A percentile compares a stretch with the other conserved stretches of the same genome.
Conservation (phyloP, 2,329 filamentous ascomycete species). For the Acephala macrosclerotiorum region DNA sequence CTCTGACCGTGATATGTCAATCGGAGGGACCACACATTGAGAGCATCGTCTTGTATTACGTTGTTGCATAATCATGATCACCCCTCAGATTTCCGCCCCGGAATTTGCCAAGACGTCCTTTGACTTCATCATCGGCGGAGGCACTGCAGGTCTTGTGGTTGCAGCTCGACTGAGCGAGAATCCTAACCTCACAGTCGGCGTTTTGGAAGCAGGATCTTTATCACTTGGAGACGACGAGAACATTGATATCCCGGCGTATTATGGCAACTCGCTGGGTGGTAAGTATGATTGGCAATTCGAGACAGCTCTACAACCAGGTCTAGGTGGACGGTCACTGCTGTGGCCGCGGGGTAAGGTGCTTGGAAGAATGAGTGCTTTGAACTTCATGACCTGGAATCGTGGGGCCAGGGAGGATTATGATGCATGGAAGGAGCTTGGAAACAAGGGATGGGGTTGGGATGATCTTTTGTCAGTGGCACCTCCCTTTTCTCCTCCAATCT, state of each 20-base stretch:
- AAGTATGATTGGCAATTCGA: conserved; percentile 29
- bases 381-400: conserved; percentile 41
- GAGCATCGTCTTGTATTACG: too few species aligned
- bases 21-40: too few species aligned
- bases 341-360: conserved; percentile 45
- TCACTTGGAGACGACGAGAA: conserved; percentile 1
- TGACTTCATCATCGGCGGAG: conserved; percentile 20
- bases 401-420: conserved; percentile 44
- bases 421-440: conserved; percentile 46
- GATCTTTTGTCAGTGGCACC: conserved; percentile 48
- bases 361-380: conserved; percentile 47
- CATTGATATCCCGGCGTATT: conserved; percentile 31
- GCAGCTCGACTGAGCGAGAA: conserved; percentile 27
- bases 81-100: not conserved
- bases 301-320: conserved; percentile 17
- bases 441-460: conserved; percentile 43
- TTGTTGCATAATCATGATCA: too few species aligned
- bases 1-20: too few species aligned
- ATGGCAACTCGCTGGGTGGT: conserved; percentile 6
- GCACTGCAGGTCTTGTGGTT: conserved; percentile 24
- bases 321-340: conserved; percentile 16
- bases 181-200: conserved; percentile 19
- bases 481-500: not conserved
- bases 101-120: not conserved
- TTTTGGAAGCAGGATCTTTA: conserved; percentile 27